Evolutionary conservation across 768 basidiomycete genomes (phyloP).

Genomic region (Xerocomellus dryophilus): DNA sequence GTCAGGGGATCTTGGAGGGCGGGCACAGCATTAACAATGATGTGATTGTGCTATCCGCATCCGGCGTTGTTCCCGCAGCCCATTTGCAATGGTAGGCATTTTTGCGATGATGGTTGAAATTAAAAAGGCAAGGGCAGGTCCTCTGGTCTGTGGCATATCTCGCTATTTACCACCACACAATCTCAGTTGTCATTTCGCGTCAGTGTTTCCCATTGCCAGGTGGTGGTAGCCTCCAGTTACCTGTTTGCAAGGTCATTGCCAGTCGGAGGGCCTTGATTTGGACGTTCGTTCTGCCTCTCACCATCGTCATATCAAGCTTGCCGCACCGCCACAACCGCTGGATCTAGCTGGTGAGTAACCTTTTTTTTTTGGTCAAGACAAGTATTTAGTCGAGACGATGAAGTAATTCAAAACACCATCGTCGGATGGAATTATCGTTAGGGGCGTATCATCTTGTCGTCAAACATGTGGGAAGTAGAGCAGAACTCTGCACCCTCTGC

Average conservation of each 20-base stretch:
- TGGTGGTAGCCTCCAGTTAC: neutral
- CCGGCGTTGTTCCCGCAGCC: neutral
- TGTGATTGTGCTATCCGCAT: constrained; percentile 20
- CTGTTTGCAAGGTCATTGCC: neutral
- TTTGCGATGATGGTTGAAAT: constrained; percentile 1
- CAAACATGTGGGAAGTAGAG: constrained; percentile 46
- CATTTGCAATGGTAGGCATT: constrained; percentile 10
- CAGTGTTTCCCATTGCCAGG: neutral
- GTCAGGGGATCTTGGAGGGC: neutral
- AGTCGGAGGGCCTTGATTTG: neutral
- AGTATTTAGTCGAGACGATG: neutral
- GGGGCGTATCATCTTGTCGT: constrained; percentile 60
- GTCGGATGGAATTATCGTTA: constrained; percentile 56
- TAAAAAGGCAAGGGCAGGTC: constrained; percentile 13
- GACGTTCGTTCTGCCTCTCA: neutral
- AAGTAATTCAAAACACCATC: constrained; percentile 37
- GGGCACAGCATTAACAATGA: constrained; percentile 2
- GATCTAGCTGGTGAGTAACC: constrained; percentile 10
- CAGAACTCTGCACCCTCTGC: constrained; percentile 56
- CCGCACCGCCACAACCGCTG: neutral
- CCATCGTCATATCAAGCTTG: neutral
- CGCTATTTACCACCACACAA: constrained; percentile 1
- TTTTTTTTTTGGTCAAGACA: neutral
- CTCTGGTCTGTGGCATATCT: neutral
- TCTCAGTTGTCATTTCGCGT: neutral